These are phyloP conservation scores for Nigrospora sphaerica DNA, from an alignment of 2,329 filamentous ascomycete species.

Conservation along the genomic window DNA sequence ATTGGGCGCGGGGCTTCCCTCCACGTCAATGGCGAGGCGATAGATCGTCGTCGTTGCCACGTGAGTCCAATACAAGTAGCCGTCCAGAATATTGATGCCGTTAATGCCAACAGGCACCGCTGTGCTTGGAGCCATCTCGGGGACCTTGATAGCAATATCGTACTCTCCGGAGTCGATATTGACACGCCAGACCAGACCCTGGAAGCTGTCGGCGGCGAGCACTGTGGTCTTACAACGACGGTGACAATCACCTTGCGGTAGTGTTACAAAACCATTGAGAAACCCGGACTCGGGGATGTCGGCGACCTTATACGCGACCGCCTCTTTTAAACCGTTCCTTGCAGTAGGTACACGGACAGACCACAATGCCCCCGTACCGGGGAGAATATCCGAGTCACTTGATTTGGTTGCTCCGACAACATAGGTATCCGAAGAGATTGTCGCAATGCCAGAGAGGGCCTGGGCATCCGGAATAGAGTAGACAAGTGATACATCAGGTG, in stretches of 20 bases:
- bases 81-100: conserved; percentile 16
- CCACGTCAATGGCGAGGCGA: conserved; percentile 6
- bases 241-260: conserved; percentile 10
- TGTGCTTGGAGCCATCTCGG: conserved; percentile 13
- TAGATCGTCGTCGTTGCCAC: conserved; percentile 10
- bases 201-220: conserved; percentile 17
- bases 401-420: conserved; percentile 10
- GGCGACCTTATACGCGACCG: conserved; percentile 9
- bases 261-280: conserved; percentile 15
- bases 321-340: neutral
- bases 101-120: conserved; percentile 14
- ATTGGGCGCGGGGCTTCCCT: conserved; percentile 8
- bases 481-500: conserved; percentile 12
- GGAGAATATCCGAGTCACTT: conserved; percentile 2
- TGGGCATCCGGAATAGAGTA: conserved; percentile 18
- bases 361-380: conserved; percentile 9
- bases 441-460: conserved; percentile 22
- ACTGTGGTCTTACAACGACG: conserved; percentile 6
- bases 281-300: conserved; percentile 8
- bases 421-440: conserved; percentile 16
- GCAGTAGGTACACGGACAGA: conserved; percentile 8
- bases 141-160: conserved; percentile 10
- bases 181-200: conserved; percentile 17
- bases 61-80: conserved; percentile 20
- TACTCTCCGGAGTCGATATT: conserved; percentile 12